phyloP scores from a whole-genome alignment of 108 stramenopile genomes.

The Cyclostephanos tholiformis region DNA sequence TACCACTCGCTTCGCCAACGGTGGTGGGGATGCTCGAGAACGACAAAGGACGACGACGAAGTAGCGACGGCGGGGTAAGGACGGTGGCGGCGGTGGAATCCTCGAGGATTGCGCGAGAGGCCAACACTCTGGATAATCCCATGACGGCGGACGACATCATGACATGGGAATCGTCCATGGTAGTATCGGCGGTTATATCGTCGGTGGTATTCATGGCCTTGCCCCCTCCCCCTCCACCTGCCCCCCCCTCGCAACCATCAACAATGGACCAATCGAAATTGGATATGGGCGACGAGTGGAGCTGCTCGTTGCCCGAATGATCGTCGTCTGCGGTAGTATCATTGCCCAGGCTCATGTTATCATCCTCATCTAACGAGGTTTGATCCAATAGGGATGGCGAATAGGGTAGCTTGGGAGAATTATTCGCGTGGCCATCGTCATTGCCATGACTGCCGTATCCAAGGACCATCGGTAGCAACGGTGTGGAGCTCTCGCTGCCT shows the following conservation, averaged over 20 bases:
- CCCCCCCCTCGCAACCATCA: conserved; percentile 26
- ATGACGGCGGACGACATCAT: not conserved
- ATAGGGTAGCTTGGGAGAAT: conserved; percentile 28
- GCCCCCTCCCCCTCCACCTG: conserved; percentile 21
- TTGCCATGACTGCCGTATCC: conserved; percentile 1
- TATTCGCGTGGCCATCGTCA: conserved; percentile 8
- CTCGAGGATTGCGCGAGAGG: conserved; percentile 25
- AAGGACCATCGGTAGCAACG: not conserved
- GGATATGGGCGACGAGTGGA: conserved; percentile 29
- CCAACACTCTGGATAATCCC: not conserved
- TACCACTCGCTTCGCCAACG: not conserved
- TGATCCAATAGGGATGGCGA: conserved; percentile 51
- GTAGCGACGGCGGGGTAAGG: not conserved
- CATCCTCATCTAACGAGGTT: conserved; percentile 45
- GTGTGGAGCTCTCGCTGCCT: conserved; percentile 10
- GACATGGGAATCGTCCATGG: conserved; percentile 10
- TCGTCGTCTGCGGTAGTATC: conserved; percentile 32
- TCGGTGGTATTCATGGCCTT: not conserved
- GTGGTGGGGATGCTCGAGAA: not conserved
- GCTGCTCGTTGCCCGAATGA: conserved; percentile 14
- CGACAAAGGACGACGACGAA: not conserved
- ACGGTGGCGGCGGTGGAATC: not conserved
- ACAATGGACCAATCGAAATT: conserved; percentile 20
- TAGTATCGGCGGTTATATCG: conserved; percentile 22
- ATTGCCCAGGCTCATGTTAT: conserved; percentile 38